phyloP scores from a whole-genome alignment of 139 green algal genomes.

The Chlamydomonas urium region DNA sequence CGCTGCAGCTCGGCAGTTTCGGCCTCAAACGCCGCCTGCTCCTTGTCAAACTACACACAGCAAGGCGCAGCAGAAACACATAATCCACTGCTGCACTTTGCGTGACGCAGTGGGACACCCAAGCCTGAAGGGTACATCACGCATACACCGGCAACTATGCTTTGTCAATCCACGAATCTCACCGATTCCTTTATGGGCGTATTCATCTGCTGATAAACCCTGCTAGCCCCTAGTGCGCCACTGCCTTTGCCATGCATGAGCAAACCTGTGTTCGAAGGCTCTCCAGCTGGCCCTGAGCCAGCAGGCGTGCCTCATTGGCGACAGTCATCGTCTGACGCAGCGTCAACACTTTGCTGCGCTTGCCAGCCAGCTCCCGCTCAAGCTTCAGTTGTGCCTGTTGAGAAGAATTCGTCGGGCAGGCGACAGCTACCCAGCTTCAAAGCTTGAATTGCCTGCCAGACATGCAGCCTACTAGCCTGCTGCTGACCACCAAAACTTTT shows the following conservation, averaged over 20 bases:
- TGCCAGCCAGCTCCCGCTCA: conserved; percentile 27
- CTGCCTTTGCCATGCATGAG: no score
- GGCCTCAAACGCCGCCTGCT: conserved; percentile 21
- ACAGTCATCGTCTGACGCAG: not conserved
- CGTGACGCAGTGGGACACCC: not conserved
- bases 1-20: conserved; percentile 27
- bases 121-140: not conserved
- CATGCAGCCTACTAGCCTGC: no score
- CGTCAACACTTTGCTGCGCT: not conserved
- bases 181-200: no score
- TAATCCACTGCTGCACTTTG: not conserved
- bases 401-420: not conserved
- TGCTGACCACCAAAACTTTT: no score
- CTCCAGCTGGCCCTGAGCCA: conserved; percentile 20
- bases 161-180: no score
- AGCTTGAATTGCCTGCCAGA: not conserved
- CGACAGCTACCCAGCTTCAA: not conserved
- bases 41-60: conserved; percentile 23
- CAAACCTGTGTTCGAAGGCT: conserved; percentile 5
- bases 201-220: no score
- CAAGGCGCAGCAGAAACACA: not conserved
- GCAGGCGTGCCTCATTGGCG: conserved; percentile 19
- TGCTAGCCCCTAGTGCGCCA: no score
- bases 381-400: conserved; percentile 10
- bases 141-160: no score